Evolutionary conservation across 805 yeast species (phyloP).

Genomic region (Isabelozyma heimii): DNA sequence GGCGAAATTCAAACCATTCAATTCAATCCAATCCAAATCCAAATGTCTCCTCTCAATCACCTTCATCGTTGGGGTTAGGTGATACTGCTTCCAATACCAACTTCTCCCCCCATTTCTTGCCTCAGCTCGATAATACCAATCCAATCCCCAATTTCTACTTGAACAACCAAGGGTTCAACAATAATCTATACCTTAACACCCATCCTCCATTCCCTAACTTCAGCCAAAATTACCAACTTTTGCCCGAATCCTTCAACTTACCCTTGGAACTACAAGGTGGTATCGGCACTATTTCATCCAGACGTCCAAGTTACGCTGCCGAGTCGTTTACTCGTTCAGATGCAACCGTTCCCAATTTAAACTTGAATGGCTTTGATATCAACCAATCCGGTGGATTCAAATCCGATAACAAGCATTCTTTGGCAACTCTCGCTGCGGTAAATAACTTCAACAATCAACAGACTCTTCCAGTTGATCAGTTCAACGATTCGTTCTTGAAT

Average conservation of each 20-base stretch:
- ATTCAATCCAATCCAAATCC: background rate
- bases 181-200: background rate
- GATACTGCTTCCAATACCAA: background rate
- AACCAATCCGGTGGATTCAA: background rate
- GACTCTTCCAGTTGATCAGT: constrained; percentile 17
- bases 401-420: constrained; percentile 1
- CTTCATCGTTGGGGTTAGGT: background rate
- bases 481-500: constrained; percentile 25
- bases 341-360: background rate
- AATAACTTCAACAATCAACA: constrained; percentile 21
- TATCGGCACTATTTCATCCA: constrained; percentile 54
- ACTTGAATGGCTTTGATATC: background rate
- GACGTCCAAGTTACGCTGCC: constrained; percentile 76
- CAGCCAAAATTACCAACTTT: background rate
- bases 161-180: background rate
- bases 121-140: background rate
- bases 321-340: constrained; percentile 50
- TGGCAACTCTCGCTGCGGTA: constrained; percentile 28
- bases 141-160: background rate
- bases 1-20: background rate
- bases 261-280: constrained; percentile 68
- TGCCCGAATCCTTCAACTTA: constrained; percentile 38
- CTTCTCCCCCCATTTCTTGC: background rate
- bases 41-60: background rate
- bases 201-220: background rate